Evolutionary conservation across 2,329 filamentous ascomycete species (phyloP), one percentile per base, ranked within the genome.

Genomic region (Hymenoscyphus infarciens): DNA sequence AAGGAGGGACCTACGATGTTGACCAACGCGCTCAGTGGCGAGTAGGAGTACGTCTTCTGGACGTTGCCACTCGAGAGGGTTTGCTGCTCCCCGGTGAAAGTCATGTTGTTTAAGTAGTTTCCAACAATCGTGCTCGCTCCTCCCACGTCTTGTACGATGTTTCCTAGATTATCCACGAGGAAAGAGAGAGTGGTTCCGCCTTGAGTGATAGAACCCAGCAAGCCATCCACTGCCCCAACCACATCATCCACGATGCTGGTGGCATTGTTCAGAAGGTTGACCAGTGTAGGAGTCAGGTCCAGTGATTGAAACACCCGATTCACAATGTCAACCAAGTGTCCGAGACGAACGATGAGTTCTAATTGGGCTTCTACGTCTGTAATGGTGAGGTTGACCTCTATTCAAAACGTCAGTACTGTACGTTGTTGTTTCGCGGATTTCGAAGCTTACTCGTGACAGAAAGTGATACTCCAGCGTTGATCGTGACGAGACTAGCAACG

Each of bases 211-310:
- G 80, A 81, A 8, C 84, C 85, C 2, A 87, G 78, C 35, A 87
- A 75, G 0, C 84, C 83, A 68, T 84, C 84, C 0, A 86, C 83
- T 0, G 78, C 82, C 27, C 82, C 83, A 11, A 86, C 77, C 7
- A 85, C 82, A 5, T 77, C 75, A 53, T 80, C 80, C 3, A 84
- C 78, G 11, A 85, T 71, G 56, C 79, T 77, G 0, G 79, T 82
- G 2, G 81, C 82, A 58, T 82, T 80, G 72, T 83, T 81, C 61
- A 86, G 75, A 13, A 83, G 71, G 63, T 80, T 81, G 68, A 87
- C 80, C 35, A 87, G 77, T n/a, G 85, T 75, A 2, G 84, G 84
- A 71, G 87, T 87, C 19, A 87, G 76, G 67, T 87, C 84, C 31
- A 87, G 75, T 2, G 82, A 82, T 31, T 81, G 75, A 60, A 87